Evolutionary conservation across 2,329 filamentous ascomycete genomes (phyloP), one percentile per base, ranked within the genome.

Genomic region (Amphichorda felina): DNA sequence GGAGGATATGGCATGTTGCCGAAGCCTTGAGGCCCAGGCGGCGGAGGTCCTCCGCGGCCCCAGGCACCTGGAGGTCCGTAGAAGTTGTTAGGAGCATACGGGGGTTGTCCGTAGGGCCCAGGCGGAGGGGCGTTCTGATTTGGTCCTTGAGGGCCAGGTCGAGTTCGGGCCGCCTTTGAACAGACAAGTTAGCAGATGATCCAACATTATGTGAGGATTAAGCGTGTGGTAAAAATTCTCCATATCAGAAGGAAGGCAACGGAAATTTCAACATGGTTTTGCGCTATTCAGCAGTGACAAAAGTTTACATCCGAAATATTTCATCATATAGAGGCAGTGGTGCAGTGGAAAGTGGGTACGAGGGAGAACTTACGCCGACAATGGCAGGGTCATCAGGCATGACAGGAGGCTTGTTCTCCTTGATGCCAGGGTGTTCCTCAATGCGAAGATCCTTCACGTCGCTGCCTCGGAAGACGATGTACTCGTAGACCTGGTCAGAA

Each of bases 211-310:
- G 8, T 8, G 8, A 33, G 34, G 27, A 22, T n/a, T n/a, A 31
- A 43, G 42, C 42, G 42, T 16, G 37, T 35, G n/a, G 36, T 39
- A 35, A 38, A 34, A 24, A 36, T 40, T 41, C 40, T 48, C 43
- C 43, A 31, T 53, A 78, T 94, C 87, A 95, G 87, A 94, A 95
- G 88, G 88, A 95, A 95, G 88, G 87, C 88, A 95, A 94, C 88
- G 87, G 88, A 94, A 80, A 82, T 80, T 76, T 94, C 88, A 79
- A 94, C 88, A 94, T 68, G 73, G 72, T 81, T 76, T 79, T 94
- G 87, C 87, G 86, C 86, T 82, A 81, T 82, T 82, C 77, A 72
- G 75, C 74, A 68, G 70, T 55, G 75, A 70, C 55, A 75, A 70
- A 72, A 64, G 63, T 93, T 94, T 85, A 91, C 85, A 94, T 94